Percentiles rank a stretch among this genome's conserved stretches.
phyloP scores from a whole-genome alignment of 108 stramenopile genomes.

The Heterococcus sp. region DNA sequence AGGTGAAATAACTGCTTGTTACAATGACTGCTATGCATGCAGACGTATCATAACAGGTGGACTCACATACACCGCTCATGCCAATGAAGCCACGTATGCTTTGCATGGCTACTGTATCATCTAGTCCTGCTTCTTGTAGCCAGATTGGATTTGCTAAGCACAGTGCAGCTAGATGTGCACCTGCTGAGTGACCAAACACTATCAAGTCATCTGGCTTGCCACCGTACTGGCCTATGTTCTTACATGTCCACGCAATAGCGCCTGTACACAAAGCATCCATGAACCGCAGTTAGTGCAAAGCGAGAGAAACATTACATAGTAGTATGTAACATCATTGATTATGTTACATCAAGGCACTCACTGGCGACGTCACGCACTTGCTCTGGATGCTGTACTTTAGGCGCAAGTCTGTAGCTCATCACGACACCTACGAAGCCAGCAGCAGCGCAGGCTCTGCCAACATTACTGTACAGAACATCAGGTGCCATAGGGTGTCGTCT shows the following conservation, averaged over 20 bases:
- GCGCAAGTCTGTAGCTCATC: conserved; percentile 44
- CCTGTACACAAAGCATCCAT: conserved; percentile 1
- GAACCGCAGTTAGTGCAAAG: background rate
- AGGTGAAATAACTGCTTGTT: too few species aligned
- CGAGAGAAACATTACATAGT: too few species aligned
- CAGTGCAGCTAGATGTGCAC: conserved; percentile 39
- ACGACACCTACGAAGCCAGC: conserved; percentile 42
- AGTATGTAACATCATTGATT: too few species aligned
- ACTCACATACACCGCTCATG: conserved; percentile 28
- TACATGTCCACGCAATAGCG: conserved; percentile 21
- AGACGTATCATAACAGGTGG: too few species aligned
- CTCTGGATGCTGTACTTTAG: conserved; percentile 24
- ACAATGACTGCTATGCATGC: too few species aligned
- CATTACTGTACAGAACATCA: conserved; percentile 35
- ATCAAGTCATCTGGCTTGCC: conserved; percentile 22
- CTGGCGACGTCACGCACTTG: conserved; percentile 38
- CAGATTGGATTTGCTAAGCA: conserved; percentile 22
- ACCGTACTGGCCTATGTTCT: conserved; percentile 27
- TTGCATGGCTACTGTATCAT: conserved; percentile 15
- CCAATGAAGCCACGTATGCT: conserved; percentile 25
- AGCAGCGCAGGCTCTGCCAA: conserved; percentile 31
- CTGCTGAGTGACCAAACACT: conserved; percentile 39
- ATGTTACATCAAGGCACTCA: too few species aligned
- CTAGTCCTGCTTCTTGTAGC: conserved; percentile 18
- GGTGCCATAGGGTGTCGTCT: conserved; percentile 32